phyloP scores from a whole-genome alignment of 352 stramenopile species.

The Phytophthora syringae region DNA sequence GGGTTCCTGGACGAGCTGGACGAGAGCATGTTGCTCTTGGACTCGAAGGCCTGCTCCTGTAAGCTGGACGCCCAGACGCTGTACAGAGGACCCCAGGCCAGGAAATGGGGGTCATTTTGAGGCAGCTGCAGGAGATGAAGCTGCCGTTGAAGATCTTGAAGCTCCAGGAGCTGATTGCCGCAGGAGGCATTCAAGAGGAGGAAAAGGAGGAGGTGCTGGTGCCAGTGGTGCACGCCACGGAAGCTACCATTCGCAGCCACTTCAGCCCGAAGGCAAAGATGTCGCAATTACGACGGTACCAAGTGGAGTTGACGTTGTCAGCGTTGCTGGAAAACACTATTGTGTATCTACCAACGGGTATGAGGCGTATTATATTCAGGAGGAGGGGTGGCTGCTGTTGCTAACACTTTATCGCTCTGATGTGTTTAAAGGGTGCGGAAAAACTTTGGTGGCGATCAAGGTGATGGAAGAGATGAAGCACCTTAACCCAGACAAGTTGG shows the following conservation, averaged over 20 bases:
- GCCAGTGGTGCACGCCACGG: conserved; percentile 37
- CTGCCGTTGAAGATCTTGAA: conserved; percentile 35
- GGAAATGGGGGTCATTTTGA: conserved; percentile 51
- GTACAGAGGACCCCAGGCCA: conserved; percentile 14
- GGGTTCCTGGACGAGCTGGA: conserved; percentile 43
- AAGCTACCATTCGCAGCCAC: conserved; percentile 34
- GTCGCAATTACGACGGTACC: conserved; percentile 63
- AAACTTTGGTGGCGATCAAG: conserved; percentile 80
- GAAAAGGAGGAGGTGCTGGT: conserved; percentile 2
- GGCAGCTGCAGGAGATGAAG: conserved; percentile 34
- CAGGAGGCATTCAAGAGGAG: not conserved
- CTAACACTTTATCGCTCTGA: not conserved
- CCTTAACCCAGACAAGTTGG: conserved; percentile 60
- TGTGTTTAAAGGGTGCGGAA: conserved; percentile 43
- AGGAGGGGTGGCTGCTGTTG: not conserved
- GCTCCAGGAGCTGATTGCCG: conserved; percentile 22
- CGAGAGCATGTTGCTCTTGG: conserved; percentile 50
- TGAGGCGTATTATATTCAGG: not conserved
- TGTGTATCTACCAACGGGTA: conserved; percentile 77
- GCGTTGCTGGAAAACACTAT: conserved; percentile 82
- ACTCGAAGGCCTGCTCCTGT: conserved; percentile 55
- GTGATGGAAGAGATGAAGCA: conserved; percentile 70
- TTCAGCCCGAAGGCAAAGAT: conserved; percentile 49
- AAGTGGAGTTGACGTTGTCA: conserved; percentile 72
- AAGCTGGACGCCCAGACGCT: conserved; percentile 24